Base-by-base conservation (phyloP, 495 filamentous ascomycete genomes). In the Astrothelium subdiscretum region DNA sequence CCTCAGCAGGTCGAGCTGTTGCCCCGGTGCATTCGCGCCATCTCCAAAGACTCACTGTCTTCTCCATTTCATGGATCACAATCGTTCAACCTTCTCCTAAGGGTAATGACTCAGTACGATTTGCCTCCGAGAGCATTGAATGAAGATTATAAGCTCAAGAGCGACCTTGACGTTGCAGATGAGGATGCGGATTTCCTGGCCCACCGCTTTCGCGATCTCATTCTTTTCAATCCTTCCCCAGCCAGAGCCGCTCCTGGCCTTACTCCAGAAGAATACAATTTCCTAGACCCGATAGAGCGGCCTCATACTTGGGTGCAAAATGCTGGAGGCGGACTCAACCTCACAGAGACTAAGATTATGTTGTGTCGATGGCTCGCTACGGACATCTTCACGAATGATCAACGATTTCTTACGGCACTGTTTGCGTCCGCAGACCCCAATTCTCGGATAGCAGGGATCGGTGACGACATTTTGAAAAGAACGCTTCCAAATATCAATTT, bases 381-480 rank as follows among this genome's bases (percentile, higher is more conserved):
- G 69, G 90, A 90, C 13, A 87, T 90, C 18, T 97, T 97, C 72
- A 81, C 74, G 1, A 87, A 96, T 68, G 67, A 81, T 1, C 88
- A 96, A 67, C 80, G 87, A 20, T 90, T 95, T 67, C 71, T 96
- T n/a, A 87, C 91, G 5, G 85, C 89, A 20, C 73, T 98, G 18
- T 87, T 89, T 67, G 90, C 91, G 5, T 85, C 90, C 58, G 83
- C 88, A 0, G 91, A 95, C 73, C 66, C 85, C 0, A 92, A 96
- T 66, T 91, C 87, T 11, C 83, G 87, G 15, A 83, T 97, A 51
- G 85, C 88, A 11, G 85, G 87, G 13, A 74, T 88, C 48, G 92
- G 88, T 0, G 90, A 97, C 57, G 91, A 95, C 68, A 80, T 91
- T 35, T 69, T 96, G 32, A 97, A 96, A 72, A 78, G 91, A 62